Conservation (phyloP, 148 eudicot genomes). For the Oxyria digyna region DNA sequence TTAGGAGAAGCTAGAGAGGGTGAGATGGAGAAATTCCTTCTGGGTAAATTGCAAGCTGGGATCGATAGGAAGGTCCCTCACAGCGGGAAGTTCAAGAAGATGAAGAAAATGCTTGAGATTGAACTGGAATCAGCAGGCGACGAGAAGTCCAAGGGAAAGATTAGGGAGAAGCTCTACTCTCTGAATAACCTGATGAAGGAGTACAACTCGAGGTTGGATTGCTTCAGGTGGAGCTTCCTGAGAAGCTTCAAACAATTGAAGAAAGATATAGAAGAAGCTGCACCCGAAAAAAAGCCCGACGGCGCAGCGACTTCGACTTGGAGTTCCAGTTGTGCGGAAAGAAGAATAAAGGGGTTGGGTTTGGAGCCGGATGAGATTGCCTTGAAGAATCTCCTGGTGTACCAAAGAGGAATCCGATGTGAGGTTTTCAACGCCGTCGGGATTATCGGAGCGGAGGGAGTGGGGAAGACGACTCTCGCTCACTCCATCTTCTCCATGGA, state of each 20-base stretch:
- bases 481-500: neutral
- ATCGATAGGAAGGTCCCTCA: neutral
- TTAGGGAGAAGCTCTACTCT: constrained; percentile 5
- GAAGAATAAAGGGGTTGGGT: neutral
- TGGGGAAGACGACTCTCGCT: constrained; percentile 17
- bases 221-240: neutral
- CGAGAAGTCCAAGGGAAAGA: neutral
- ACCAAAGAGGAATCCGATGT: neutral
- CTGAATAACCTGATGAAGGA: neutral
- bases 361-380: neutral
- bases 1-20: neutral
- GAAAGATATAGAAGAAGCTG: neutral
- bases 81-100: neutral
- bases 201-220: neutral
- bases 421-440: constrained; percentile 3
- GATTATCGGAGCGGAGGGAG: constrained; percentile 13
- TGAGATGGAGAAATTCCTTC: constrained; percentile 6
- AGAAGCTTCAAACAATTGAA: constrained; percentile 3
- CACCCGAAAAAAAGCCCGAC: neutral
- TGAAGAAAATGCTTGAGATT: neutral
- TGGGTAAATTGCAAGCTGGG: neutral
- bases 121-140: neutral
- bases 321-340: no score
- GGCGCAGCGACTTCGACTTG: no score
- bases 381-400: neutral